phyloP scores from a whole-genome alignment of 2,329 filamentous ascomycete genomes.

The Endoconidiophora polonica region DNA sequence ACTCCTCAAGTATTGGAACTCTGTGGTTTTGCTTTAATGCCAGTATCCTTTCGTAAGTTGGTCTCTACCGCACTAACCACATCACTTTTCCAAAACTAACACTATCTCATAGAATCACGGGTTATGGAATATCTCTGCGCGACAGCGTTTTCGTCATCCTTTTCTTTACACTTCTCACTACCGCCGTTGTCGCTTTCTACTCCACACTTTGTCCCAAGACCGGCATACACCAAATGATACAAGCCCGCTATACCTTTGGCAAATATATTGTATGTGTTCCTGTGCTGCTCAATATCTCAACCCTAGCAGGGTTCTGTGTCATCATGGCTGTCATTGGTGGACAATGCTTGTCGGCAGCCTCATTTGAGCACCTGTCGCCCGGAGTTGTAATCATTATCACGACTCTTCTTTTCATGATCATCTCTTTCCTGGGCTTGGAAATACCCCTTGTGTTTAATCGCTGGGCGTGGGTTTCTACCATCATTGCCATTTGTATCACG shows the following conservation, averaged over 20 bases:
- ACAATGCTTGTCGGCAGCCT: slow-evolving; percentile 38
- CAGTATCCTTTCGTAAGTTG: slow-evolving; percentile 28
- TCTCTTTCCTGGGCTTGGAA: slow-evolving; percentile 45
- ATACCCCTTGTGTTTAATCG: slow-evolving; percentile 41
- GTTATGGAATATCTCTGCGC: slow-evolving; percentile 37
- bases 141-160: slow-evolving; percentile 42
- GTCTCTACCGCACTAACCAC: too few relatives aligned
- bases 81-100: too few relatives aligned
- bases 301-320: slow-evolving; percentile 45
- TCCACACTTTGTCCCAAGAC: slow-evolving; percentile 42
- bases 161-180: slow-evolving; percentile 43
- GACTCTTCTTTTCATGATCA: slow-evolving; percentile 35
- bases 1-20: slow-evolving; percentile 30
- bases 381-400: slow-evolving; percentile 45
- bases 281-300: slow-evolving; percentile 45
- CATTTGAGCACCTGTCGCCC: slow-evolving; percentile 30
- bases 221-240: slow-evolving; percentile 49
- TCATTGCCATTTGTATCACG: slow-evolving; percentile 37
- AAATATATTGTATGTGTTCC: slow-evolving; percentile 42
- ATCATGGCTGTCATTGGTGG: slow-evolving; percentile 45
- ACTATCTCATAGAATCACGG: slow-evolving; percentile 25
- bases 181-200: slow-evolving; percentile 37
- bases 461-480: slow-evolving; percentile 38
- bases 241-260: slow-evolving; percentile 45
- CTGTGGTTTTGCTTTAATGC: slow-evolving; percentile 32